Conservation (phyloP, 2,329 filamentous ascomycete genomes). For the Alternaria ventricosa region DNA sequence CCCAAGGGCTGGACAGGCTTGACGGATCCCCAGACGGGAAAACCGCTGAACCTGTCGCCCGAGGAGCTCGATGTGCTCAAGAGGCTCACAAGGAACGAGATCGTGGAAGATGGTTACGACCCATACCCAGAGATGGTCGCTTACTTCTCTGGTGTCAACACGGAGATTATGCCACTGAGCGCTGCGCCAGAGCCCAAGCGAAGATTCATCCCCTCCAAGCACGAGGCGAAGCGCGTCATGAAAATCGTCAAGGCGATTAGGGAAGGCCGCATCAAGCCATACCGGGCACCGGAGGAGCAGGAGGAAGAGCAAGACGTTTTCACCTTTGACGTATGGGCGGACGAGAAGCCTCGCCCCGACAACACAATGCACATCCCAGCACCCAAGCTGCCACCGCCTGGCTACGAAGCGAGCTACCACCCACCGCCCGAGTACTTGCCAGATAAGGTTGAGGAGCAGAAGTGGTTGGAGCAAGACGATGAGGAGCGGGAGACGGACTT, state of each 20-base stretch:
- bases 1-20: slow-evolving; percentile 97
- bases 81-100: slow-evolving; percentile 86
- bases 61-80: slow-evolving; percentile 89
- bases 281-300: slow-evolving; percentile 78
- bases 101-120: slow-evolving; percentile 87
- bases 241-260: slow-evolving; percentile 96
- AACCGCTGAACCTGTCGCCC: slow-evolving; percentile 83
- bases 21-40: slow-evolving; percentile 91
- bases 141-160: slow-evolving; percentile 82
- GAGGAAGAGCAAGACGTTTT: slow-evolving; percentile 73
- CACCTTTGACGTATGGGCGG: slow-evolving; percentile 90
- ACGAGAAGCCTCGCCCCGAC: slow-evolving; percentile 81
- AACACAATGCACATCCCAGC: slow-evolving; percentile 95
- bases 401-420: slow-evolving; percentile 96
- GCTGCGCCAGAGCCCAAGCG: slow-evolving; percentile 95
- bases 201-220: slow-evolving; percentile 93
- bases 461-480: slow-evolving; percentile 84
- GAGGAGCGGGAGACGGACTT: slow-evolving; percentile 93
- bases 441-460: slow-evolving; percentile 79
- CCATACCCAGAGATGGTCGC: slow-evolving; percentile 93
- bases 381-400: slow-evolving; percentile 89
- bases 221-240: slow-evolving; percentile 95
- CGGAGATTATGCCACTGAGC: slow-evolving; percentile 93
- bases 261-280: slow-evolving; percentile 91
- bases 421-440: slow-evolving; percentile 94